Evolutionary conservation across 805 yeast genomes (phyloP).

Genomic region (Suhomyces sp.): DNA sequence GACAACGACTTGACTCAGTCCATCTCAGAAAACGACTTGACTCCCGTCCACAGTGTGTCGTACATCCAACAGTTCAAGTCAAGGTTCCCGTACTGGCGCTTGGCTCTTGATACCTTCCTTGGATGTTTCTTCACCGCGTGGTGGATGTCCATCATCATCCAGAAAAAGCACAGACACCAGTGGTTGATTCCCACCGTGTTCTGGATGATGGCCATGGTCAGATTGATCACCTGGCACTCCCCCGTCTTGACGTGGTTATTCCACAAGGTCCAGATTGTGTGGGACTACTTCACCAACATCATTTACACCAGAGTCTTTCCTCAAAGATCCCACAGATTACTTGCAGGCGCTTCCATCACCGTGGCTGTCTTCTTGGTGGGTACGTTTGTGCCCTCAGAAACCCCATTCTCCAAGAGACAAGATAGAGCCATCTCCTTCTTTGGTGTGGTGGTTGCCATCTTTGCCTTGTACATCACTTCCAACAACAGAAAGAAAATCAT

Average conservation of each 20-base stretch:
- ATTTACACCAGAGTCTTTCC: slow-evolving; percentile 43
- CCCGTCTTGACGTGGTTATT: slow-evolving; percentile 22
- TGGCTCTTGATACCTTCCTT: slow-evolving; percentile 17
- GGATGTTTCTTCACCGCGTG: slow-evolving; percentile 28
- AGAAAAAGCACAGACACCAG: slow-evolving; percentile 45
- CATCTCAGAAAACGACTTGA: background rate
- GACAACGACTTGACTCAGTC: too few species aligned
- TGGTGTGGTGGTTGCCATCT: slow-evolving; percentile 50
- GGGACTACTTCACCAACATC: slow-evolving; percentile 32
- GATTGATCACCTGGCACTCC: slow-evolving; percentile 52
- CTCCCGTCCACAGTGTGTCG: slow-evolving; percentile 2
- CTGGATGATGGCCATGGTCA: slow-evolving; percentile 49
- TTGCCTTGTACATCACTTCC: slow-evolving; percentile 46
- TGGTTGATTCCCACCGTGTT: slow-evolving; percentile 61
- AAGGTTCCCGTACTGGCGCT: slow-evolving; percentile 11
- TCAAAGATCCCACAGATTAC: slow-evolving; percentile 36
- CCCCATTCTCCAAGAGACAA: slow-evolving; percentile 43
- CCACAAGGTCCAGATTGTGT: slow-evolving; percentile 12
- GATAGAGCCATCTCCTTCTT: slow-evolving; percentile 61
- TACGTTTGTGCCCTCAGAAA: slow-evolving; percentile 51
- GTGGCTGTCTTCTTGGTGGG: slow-evolving; percentile 52
- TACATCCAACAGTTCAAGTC: slow-evolving; percentile 6
- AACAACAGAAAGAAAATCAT: slow-evolving; percentile 44
- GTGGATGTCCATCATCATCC: slow-evolving; percentile 56
- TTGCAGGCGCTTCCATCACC: slow-evolving; percentile 46